These are phyloP conservation scores for Ophiostoma sp. DNA, from an alignment of 2,329 filamentous ascomycete species.

Conservation along the genomic window DNA sequence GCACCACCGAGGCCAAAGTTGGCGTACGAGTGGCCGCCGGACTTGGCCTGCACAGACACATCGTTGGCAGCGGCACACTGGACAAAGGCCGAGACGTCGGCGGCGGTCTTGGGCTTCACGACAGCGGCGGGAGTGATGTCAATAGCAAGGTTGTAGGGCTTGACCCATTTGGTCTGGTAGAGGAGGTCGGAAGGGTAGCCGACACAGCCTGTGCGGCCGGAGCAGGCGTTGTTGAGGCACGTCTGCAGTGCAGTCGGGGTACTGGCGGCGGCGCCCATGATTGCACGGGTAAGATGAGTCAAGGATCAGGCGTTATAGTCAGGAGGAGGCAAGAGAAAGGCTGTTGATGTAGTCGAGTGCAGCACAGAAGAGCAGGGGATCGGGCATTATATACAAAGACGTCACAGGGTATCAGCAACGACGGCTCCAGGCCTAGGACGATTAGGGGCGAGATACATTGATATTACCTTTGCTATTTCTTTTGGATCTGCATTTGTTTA, in stretches of 20 bases:
- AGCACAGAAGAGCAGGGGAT: too few relatives aligned
- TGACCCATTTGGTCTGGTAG: conserved; percentile 47
- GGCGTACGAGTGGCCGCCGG: conserved; percentile 60
- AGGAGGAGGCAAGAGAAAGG: not conserved
- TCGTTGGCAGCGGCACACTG: conserved; percentile 48
- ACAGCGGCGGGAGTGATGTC: conserved; percentile 50
- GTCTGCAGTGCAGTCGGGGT: conserved; percentile 1
- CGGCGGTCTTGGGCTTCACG: conserved; percentile 46
- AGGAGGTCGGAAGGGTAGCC: conserved; percentile 40
- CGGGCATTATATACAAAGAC: too few relatives aligned
- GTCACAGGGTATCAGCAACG: too few relatives aligned
- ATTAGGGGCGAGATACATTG: too few relatives aligned
- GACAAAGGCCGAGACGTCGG: conserved; percentile 53
- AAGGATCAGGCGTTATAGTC: not conserved
- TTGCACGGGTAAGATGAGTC: not conserved
- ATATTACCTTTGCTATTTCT: too few relatives aligned
- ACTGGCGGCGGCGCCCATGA: not conserved
- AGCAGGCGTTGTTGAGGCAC: conserved; percentile 46
- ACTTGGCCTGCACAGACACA: conserved; percentile 55
- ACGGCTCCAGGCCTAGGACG: too few relatives aligned
- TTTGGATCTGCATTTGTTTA: too few relatives aligned
- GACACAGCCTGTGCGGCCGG: conserved; percentile 42
- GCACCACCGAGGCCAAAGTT: conserved; percentile 43
- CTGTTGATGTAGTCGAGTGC: too few relatives aligned
- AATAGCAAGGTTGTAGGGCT: conserved; percentile 46